A percentile compares a stretch with the other conserved stretches of the same genome.
Conservation (phyloP, 495 filamentous ascomycete species). For the Podospora pseudopauciseta region DNA sequence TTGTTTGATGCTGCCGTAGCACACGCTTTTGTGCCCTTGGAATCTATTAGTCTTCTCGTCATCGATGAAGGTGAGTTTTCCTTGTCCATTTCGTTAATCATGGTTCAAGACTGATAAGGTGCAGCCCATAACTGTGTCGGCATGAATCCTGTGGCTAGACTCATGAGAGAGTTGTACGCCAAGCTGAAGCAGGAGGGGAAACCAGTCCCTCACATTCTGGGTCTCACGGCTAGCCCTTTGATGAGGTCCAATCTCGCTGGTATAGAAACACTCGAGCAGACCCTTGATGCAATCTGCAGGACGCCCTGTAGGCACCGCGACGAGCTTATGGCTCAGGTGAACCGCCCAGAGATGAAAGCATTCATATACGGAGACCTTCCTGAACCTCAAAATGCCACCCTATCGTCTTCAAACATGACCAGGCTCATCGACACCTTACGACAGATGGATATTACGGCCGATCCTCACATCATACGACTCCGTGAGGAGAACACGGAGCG, state of each 20-base stretch:
- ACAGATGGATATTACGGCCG: slow-evolving; percentile 57
- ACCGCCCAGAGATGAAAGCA: slow-evolving; percentile 59
- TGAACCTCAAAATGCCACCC: slow-evolving; percentile 4
- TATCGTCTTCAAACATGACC: slow-evolving; percentile 29
- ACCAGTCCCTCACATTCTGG: slow-evolving; percentile 68
- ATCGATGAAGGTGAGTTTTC: slow-evolving; percentile 78
- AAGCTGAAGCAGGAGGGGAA: slow-evolving; percentile 32
- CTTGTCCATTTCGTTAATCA: not conserved
- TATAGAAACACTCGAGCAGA: slow-evolving; percentile 64
- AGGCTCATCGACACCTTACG: slow-evolving; percentile 38
- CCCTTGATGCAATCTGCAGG: slow-evolving; percentile 67
- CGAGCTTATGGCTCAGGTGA: slow-evolving; percentile 65
- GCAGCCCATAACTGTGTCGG: slow-evolving; percentile 66
- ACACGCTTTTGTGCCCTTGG: slow-evolving; percentile 75
- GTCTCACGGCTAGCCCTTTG: slow-evolving; percentile 81
- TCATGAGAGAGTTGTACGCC: slow-evolving; percentile 77
- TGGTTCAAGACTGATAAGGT: slow-evolving; percentile 9
- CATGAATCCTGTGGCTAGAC: slow-evolving; percentile 64
- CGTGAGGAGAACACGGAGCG: slow-evolving; percentile 34
- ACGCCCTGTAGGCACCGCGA: slow-evolving; percentile 68
- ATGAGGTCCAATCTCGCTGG: slow-evolving; percentile 51
- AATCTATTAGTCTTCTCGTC: slow-evolving; percentile 64
- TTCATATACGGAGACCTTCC: slow-evolving; percentile 42
- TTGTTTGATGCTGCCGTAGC: slow-evolving; percentile 76
- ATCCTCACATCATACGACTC: slow-evolving; percentile 66